Evolutionary conservation across 176 grass and related monocot genomes (phyloP), one percentile per base, ranked within the genome.

Genomic region (Aechmea fasciata): DNA sequence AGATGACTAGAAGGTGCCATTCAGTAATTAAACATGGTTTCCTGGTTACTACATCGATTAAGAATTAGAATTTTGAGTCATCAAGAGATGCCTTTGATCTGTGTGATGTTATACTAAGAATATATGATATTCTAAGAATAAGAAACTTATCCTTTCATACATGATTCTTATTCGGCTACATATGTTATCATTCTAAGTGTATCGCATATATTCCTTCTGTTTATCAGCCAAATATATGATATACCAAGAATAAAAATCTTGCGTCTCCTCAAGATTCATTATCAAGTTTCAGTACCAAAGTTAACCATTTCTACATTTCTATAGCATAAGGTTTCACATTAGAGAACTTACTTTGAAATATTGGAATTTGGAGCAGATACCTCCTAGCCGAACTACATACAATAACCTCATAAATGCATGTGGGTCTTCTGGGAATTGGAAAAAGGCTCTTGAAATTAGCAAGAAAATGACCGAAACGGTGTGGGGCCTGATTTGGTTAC

Each of bases 401-500:
- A 96, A 96, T 77, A 96, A 89, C 83, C 80, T 96, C 47, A 92
- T 96, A 79, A 96, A 84, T 87, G 86, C 92, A 24, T 96, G 92
- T 83, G 88, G 85, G 24, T 80, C 85, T 71, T 73, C 83, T 73
- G 92, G 92, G 48, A 84, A 96, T 68, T 96, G 92, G 92, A 96
- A 80, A 78, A 86, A 89, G 71, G 85, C 92, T 85, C 83, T 96
- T 73, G 86, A 96, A 52, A 71, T 92, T 67, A 87, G 92, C 71
- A 92, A 89, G 81, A 80, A 91, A 79, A 96, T 96, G 92, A 89
- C 86, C 67, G 86, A 89, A 96, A 96, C 87, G 88, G 92, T 84
- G 87, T 96, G 63, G 92, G 92, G 10, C 92, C 92, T 49, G 88
- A 96, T 83, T 83, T 96, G 78, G 64, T 96, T 72, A 96, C 92